phyloP scores from a whole-genome alignment of 352 stramenopile species.

The Phytophthora hybrid region DNA sequence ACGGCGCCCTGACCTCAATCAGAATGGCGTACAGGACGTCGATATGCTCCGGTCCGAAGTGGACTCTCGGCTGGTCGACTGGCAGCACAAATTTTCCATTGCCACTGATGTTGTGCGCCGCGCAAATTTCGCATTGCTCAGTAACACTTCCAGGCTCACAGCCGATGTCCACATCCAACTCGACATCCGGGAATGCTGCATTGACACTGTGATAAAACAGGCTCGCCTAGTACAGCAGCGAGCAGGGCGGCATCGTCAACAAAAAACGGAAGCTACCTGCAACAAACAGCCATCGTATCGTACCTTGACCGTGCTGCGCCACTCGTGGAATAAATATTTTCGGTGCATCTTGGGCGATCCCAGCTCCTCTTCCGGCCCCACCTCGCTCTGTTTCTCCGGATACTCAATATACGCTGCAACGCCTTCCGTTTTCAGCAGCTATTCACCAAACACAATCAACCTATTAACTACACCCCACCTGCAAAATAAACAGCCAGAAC shows the following conservation, averaged over 20 bases:
- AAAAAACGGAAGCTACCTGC: background rate
- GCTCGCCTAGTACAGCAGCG: slow-evolving; percentile 48
- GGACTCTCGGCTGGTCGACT: slow-evolving; percentile 60
- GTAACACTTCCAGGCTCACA: slow-evolving; percentile 40
- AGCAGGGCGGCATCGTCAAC: slow-evolving; percentile 9
- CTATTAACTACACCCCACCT: background rate
- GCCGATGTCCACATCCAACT: slow-evolving; percentile 74
- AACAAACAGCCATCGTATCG: background rate
- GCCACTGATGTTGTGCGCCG: slow-evolving; percentile 21
- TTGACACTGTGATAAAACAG: slow-evolving; percentile 84
- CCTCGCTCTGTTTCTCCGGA: slow-evolving; percentile 27
- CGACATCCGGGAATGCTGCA: slow-evolving; percentile 82
- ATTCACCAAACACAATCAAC: slow-evolving; percentile 8
- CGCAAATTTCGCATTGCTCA: slow-evolving; percentile 51
- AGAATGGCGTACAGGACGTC: slow-evolving; percentile 89
- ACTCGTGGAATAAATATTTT: slow-evolving; percentile 90
- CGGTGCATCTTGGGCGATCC: slow-evolving; percentile 26
- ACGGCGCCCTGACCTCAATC: slow-evolving; percentile 88
- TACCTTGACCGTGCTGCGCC: slow-evolving; percentile 83
- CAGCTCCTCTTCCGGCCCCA: slow-evolving; percentile 2
- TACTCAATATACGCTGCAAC: slow-evolving; percentile 84
- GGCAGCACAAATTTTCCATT: slow-evolving; percentile 29
- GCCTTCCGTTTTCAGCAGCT: slow-evolving; percentile 72
- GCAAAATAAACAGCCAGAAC: background rate
- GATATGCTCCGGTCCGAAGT: slow-evolving; percentile 82